Evolutionary conservation across 768 basidiomycete species (phyloP).

Genomic region (Tricholoma sp.): DNA sequence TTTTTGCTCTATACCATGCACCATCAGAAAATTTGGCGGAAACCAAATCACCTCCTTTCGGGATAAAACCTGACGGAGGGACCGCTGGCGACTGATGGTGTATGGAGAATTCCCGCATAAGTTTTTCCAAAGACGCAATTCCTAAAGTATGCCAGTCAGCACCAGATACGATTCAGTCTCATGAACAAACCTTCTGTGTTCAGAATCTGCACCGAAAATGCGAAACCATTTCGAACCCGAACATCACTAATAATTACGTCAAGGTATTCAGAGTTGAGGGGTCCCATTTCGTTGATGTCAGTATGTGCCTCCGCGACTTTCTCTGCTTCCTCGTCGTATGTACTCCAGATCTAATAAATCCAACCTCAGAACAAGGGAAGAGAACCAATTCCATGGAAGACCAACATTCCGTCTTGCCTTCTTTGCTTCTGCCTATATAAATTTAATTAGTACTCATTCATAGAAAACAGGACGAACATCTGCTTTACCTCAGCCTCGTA

Average conservation of each 20-base stretch:
- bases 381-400: slow-evolving; percentile 3
- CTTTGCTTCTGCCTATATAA: slow-evolving; percentile 72
- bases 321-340: slow-evolving; percentile 73
- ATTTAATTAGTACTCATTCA: slow-evolving; percentile 1
- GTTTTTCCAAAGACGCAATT: slow-evolving; percentile 84
- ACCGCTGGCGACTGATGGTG: slow-evolving; percentile 68
- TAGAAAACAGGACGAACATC: background rate
- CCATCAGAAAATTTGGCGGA: slow-evolving; percentile 94
- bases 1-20: slow-evolving; percentile 93
- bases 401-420: slow-evolving; percentile 69
- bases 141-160: slow-evolving; percentile 37
- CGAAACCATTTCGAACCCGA: slow-evolving; percentile 64
- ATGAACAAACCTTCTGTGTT: slow-evolving; percentile 74
- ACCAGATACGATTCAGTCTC: background rate
- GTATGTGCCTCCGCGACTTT: slow-evolving; percentile 42
- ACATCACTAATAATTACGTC: slow-evolving; percentile 93
- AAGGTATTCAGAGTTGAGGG: slow-evolving; percentile 79
- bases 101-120: slow-evolving; percentile 91
- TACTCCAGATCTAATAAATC: slow-evolving; percentile 75
- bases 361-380: slow-evolving; percentile 1
- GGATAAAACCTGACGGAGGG: slow-evolving; percentile 64
- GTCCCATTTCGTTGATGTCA: slow-evolving; percentile 39
- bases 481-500: slow-evolving; percentile 72
- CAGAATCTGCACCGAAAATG: slow-evolving; percentile 90
- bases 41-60: slow-evolving; percentile 84